Percentiles rank a stretch among this genome's conserved stretches.
Evolutionary conservation across 257 asterid genomes (phyloP).

Genomic region (Solanum sitiens): DNA sequence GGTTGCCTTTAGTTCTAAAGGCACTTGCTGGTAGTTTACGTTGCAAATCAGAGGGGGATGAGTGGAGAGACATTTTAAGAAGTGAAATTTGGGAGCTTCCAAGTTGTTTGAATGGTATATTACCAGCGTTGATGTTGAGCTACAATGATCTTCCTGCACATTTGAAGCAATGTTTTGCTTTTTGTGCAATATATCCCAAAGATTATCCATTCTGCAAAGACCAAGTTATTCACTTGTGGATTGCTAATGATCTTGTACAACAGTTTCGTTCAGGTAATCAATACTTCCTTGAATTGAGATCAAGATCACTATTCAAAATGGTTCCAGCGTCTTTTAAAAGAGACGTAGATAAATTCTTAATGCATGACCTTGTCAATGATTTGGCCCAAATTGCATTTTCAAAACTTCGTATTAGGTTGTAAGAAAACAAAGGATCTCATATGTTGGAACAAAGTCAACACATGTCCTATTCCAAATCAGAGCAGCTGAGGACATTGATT

Average conservation of each 20-base stretch:
- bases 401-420: neutral
- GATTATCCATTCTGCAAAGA: neutral
- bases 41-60: neutral
- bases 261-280: neutral
- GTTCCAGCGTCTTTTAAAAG: neutral
- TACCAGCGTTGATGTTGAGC: neutral
- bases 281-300: neutral
- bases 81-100: neutral
- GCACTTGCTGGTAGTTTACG: neutral
- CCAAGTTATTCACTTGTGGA: neutral
- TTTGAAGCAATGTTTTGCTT: neutral
- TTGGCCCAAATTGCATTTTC: neutral
- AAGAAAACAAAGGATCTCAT: neutral
- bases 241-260: neutral
- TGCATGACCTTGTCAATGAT: conserved; percentile 5
- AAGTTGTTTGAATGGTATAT: neutral
- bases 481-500: neutral
- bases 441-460: neutral
- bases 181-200: conserved; percentile 7
- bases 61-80: neutral
- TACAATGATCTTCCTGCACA: neutral
- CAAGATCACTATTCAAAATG: neutral
- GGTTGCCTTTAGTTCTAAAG: neutral
- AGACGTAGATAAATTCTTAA: neutral
- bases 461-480: neutral